A percentile compares a stretch with the other conserved stretches of the same genome.
Evolutionary conservation across 768 basidiomycete species (phyloP).

Genomic region (Lepiota subincarnata): DNA sequence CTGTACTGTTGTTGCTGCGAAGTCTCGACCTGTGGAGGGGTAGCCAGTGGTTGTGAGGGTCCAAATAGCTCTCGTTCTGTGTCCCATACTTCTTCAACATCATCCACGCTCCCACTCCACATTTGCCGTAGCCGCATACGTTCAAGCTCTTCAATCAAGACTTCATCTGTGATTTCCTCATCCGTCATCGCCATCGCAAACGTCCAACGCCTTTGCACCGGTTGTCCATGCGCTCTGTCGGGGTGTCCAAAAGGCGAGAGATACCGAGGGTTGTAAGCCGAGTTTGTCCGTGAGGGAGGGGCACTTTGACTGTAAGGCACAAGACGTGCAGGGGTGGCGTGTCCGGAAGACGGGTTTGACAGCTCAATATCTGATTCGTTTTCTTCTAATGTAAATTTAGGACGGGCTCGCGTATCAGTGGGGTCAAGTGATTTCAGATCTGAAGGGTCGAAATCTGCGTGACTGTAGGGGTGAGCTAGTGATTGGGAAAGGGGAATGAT

Average conservation of each 20-base stretch:
- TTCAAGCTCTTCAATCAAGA: slow-evolving; percentile 44
- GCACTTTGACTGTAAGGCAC: slow-evolving; percentile 4
- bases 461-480: neutral
- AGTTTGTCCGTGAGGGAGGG: neutral
- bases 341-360: slow-evolving; percentile 3
- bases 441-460: neutral
- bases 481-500: neutral
- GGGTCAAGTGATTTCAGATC: neutral
- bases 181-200: slow-evolving; percentile 49
- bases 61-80: neutral
- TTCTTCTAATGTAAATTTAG: slow-evolving; percentile 8
- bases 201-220: slow-evolving; percentile 25
- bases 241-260: slow-evolving; percentile 4
- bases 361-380: slow-evolving; percentile 7
- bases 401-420: neutral
- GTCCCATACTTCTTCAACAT: slow-evolving; percentile 20
- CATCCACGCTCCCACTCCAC: slow-evolving; percentile 13
- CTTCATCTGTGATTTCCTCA: slow-evolving; percentile 47
- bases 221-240: neutral
- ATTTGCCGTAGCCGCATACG: slow-evolving; percentile 26
- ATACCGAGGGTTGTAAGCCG: slow-evolving; percentile 7
- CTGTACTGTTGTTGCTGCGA: neutral
- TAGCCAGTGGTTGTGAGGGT: neutral
- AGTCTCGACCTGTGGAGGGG: slow-evolving; percentile 2
- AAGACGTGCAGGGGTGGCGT: neutral